These are phyloP conservation scores for Lumnitzera littorea DNA, from an alignment of 345 rosid species.

Conservation along the genomic window DNA sequence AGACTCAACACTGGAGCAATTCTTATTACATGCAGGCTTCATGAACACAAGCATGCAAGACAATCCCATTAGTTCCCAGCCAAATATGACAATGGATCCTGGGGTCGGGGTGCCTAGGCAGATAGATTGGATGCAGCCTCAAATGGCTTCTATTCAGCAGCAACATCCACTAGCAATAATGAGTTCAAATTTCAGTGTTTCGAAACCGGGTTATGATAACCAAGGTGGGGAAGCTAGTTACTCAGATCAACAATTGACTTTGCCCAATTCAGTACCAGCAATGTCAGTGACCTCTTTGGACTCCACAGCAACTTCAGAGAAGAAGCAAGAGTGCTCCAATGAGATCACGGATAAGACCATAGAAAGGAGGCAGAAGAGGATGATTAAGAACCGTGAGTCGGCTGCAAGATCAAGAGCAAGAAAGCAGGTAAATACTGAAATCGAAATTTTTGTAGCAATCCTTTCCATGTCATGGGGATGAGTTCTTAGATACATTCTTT, in stretches of 20 bases:
- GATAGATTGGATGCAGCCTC: slow-evolving; percentile 10
- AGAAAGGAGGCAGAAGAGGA: slow-evolving; percentile 13
- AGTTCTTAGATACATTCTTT: neutral
- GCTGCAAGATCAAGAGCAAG: slow-evolving; percentile 35
- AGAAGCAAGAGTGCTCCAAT: slow-evolving; percentile 5
- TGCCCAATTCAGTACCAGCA: neutral
- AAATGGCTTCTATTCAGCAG: neutral
- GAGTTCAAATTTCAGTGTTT: slow-evolving; percentile 3
- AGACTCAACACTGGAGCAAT: slow-evolving; percentile 4
- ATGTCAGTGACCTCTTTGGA: neutral
- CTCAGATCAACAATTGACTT: neutral
- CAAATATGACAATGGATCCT: neutral
- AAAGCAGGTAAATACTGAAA: slow-evolving; percentile 13
- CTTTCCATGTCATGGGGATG: neutral
- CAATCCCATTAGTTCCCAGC: slow-evolving; percentile 2
- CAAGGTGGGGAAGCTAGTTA: neutral
- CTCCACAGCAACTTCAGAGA: slow-evolving; percentile 3
- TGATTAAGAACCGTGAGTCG: slow-evolving; percentile 27
- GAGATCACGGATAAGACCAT: slow-evolving; percentile 5
- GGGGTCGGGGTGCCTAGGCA: slow-evolving; percentile 5
- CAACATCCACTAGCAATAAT: too few relatives aligned
- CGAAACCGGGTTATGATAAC: neutral
- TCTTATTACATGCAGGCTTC: neutral
- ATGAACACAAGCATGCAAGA: slow-evolving; percentile 1
- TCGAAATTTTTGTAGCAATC: neutral